phyloP scores from a whole-genome alignment of 176 grass and related monocot genomes.

The Stipa capillata region DNA sequence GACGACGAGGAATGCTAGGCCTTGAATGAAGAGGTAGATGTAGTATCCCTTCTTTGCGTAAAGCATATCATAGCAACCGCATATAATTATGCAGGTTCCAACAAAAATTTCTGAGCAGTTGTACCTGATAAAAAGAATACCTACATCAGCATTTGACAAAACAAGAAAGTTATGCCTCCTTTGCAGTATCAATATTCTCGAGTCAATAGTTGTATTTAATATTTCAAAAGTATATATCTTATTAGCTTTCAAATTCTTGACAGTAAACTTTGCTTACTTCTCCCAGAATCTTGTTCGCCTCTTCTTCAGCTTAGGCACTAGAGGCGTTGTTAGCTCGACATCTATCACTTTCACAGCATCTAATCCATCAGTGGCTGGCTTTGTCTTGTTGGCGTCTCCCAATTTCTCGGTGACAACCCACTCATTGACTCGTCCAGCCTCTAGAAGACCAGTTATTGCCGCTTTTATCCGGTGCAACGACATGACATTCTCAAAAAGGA shows the following conservation, averaged over 20 bases:
- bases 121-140: slow-evolving; percentile 39
- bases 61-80: slow-evolving; percentile 59
- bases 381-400: slow-evolving; percentile 63
- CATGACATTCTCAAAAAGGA: slow-evolving; percentile 96
- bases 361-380: slow-evolving; percentile 33
- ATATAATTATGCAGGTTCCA: slow-evolving; percentile 52
- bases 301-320: slow-evolving; percentile 40
- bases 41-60: slow-evolving; percentile 69
- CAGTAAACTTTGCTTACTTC: slow-evolving; percentile 27
- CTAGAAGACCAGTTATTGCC: slow-evolving; percentile 54
- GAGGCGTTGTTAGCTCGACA: slow-evolving; percentile 31
- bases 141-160: slow-evolving; percentile 10
- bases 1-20: slow-evolving; percentile 56
- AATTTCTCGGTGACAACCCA: slow-evolving; percentile 95
- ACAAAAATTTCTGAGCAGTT: slow-evolving; percentile 59
- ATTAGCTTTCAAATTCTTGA: background rate
- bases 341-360: slow-evolving; percentile 43
- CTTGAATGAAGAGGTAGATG: slow-evolving; percentile 72
- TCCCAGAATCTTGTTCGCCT: slow-evolving; percentile 40
- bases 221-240: background rate
- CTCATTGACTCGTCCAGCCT: slow-evolving; percentile 79
- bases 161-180: background rate
- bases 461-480: slow-evolving; percentile 73
- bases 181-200: background rate
- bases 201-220: background rate